Percentiles rank a stretch among this genome's conserved stretches.
Conservation (phyloP, 2,329 filamentous ascomycete species). For the Claviceps cyperi region DNA sequence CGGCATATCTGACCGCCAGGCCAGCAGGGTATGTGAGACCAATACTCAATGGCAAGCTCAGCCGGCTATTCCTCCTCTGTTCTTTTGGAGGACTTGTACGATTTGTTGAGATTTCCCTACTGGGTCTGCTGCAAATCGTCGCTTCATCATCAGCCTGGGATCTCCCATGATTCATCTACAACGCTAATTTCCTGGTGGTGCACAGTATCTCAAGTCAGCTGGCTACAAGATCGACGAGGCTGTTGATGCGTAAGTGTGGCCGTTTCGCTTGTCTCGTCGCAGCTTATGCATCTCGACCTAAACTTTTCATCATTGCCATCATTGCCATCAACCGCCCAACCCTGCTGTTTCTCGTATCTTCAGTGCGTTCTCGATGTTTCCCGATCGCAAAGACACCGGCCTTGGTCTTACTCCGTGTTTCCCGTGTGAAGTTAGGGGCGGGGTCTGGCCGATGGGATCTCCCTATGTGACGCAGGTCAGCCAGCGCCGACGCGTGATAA, state of each 20-base stretch:
- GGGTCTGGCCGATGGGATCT: conserved; percentile 16
- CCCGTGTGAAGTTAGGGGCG: conserved; percentile 7
- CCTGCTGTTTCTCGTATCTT: neutral
- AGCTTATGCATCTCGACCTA: neutral
- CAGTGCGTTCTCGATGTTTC: neutral
- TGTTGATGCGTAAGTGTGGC: conserved; percentile 40
- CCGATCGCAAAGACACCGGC: neutral
- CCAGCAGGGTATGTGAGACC: conserved; percentile 26
- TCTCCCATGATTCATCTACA: neutral
- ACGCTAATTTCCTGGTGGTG: conserved; percentile 11
- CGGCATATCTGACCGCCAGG: conserved; percentile 28
- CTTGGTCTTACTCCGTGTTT: neutral
- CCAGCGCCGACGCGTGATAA: conserved; percentile 15
- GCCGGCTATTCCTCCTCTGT: neutral
- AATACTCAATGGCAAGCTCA: conserved; percentile 1
- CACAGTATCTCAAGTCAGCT: conserved; percentile 32
- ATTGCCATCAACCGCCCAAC: neutral
- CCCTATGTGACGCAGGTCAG: conserved; percentile 17
- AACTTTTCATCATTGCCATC: neutral
- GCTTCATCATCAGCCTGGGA: neutral
- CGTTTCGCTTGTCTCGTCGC: neutral
- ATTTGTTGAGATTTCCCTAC: neutral
- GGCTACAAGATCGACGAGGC: conserved; percentile 39
- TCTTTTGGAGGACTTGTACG: neutral
- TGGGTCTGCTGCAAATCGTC: neutral